These are phyloP conservation scores for Gossypium lobatum DNA, from an alignment of 441 rosid genomes.

Conservation along the genomic window DNA sequence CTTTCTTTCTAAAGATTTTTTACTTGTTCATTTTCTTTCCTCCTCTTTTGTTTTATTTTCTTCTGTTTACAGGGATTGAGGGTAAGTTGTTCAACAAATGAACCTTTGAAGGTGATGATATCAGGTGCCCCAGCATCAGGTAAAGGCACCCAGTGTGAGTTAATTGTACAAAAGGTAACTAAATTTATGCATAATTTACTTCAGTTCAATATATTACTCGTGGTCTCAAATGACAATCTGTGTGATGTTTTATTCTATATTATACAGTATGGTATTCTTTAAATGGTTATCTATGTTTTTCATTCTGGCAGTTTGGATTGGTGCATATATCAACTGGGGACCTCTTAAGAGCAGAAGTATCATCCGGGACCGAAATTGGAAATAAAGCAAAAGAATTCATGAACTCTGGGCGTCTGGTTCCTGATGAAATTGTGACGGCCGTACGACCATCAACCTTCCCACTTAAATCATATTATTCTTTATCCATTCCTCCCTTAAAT, in stretches of 20 bases:
- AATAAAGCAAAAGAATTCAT: conserved; percentile 74
- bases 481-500: conserved; percentile 5
- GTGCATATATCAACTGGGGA: conserved; percentile 94
- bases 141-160: conserved; percentile 87
- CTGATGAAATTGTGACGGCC: conserved; percentile 77
- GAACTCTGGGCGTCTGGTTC: conserved; percentile 74
- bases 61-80: conserved; percentile 28
- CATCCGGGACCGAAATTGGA: conserved; percentile 74
- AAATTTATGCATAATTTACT: neutral
- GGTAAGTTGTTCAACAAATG: conserved; percentile 45
- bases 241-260: neutral
- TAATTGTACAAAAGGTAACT: conserved; percentile 68
- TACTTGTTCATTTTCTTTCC: neutral
- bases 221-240: neutral
- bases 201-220: neutral
- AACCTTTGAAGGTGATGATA: conserved; percentile 86
- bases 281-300: neutral
- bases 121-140: conserved; percentile 95
- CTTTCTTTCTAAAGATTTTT: neutral
- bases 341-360: conserved; percentile 73
- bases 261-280: neutral
- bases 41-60: neutral
- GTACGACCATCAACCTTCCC: conserved; percentile 27
- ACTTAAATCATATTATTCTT: conserved; percentile 1
- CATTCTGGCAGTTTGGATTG: conserved; percentile 57